Percentiles rank a stretch among this genome's conserved stretches.
These are phyloP conservation scores for Linum usitatissimum DNA, from an alignment of 345 rosid genomes.

Conservation along the genomic window DNA sequence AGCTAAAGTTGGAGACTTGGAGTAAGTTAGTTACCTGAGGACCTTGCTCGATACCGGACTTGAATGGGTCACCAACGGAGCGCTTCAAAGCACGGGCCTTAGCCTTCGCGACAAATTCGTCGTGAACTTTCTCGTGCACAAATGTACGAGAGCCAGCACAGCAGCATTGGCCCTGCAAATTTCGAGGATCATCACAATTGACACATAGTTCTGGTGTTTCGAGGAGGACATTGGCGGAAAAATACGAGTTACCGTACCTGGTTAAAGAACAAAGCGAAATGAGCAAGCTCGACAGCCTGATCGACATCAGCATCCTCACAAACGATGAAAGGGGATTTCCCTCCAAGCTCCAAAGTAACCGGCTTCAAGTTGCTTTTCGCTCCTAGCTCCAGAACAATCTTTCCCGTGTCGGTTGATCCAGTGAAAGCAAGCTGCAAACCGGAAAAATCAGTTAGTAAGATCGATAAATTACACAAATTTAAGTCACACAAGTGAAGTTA, in stretches of 20 bases:
- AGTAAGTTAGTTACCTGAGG: slow-evolving; percentile 59
- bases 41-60: slow-evolving; percentile 74
- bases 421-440: slow-evolving; percentile 77
- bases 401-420: slow-evolving; percentile 78
- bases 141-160: slow-evolving; percentile 92
- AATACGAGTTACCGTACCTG: slow-evolving; percentile 34
- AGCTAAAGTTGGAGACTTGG: not conserved
- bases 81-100: slow-evolving; percentile 62
- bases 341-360: slow-evolving; percentile 92
- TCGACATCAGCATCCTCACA: slow-evolving; percentile 94
- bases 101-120: slow-evolving; percentile 83
- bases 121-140: slow-evolving; percentile 73
- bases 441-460: not conserved
- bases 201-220: not conserved
- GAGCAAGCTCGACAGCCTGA: slow-evolving; percentile 75
- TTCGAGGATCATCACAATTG: not conserved
- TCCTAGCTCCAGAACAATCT: slow-evolving; percentile 51
- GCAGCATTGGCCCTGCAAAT: slow-evolving; percentile 85
- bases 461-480: not conserved
- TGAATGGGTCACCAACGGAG: slow-evolving; percentile 81
- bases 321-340: slow-evolving; percentile 90
- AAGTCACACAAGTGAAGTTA: not conserved
- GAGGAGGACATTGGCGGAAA: no score
- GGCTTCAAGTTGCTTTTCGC: slow-evolving; percentile 85
- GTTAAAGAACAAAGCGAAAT: slow-evolving; percentile 80